phyloP scores from a whole-genome alignment of 2,329 filamentous ascomycete species.

The Pyrenophora graminea region DNA sequence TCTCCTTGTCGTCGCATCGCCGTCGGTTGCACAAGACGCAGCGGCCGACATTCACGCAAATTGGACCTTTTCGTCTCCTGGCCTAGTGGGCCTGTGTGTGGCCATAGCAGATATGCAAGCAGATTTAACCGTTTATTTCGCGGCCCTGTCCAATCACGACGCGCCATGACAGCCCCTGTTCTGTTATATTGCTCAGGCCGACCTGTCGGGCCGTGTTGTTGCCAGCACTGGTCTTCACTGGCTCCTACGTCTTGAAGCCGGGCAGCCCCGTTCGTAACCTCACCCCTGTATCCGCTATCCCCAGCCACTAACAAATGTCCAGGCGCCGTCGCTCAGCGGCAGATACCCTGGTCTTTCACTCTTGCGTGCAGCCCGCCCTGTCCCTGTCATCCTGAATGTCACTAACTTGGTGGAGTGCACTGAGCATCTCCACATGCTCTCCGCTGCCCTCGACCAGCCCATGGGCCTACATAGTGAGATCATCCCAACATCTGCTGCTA shows the following conservation, averaged over 20 bases:
- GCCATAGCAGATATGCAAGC: slow-evolving; percentile 26
- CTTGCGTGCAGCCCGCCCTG: slow-evolving; percentile 32
- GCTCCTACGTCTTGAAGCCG: slow-evolving; percentile 24
- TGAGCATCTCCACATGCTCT: slow-evolving; percentile 46
- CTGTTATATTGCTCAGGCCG: slow-evolving; percentile 40
- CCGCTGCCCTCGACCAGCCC: slow-evolving; percentile 34
- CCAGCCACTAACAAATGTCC: slow-evolving; percentile 32
- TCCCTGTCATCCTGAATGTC: slow-evolving; percentile 34
- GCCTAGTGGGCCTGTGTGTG: slow-evolving; percentile 23
- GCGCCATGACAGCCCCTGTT: slow-evolving; percentile 27
- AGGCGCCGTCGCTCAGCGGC: slow-evolving; percentile 25
- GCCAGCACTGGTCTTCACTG: slow-evolving; percentile 29
- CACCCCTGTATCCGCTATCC: slow-evolving; percentile 23
- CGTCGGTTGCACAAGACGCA: slow-evolving; percentile 24
- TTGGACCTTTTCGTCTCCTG: slow-evolving; percentile 24
- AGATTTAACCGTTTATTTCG: slow-evolving; percentile 44
- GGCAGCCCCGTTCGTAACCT: slow-evolving; percentile 23
- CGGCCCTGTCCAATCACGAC: slow-evolving; percentile 30
- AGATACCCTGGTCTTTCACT: slow-evolving; percentile 26
- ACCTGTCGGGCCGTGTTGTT: slow-evolving; percentile 33
- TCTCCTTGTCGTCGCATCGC: slow-evolving; percentile 14
- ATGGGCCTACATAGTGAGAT: slow-evolving; percentile 39
- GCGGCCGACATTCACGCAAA: slow-evolving; percentile 28
- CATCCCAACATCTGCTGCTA: slow-evolving; percentile 40
- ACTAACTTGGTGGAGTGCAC: slow-evolving; percentile 36